A percentile compares a stretch with the other conserved stretches of the same genome.
Evolutionary conservation across 1,284 basidiomycete species (phyloP).

Genomic region (Sutorius eximius): DNA sequence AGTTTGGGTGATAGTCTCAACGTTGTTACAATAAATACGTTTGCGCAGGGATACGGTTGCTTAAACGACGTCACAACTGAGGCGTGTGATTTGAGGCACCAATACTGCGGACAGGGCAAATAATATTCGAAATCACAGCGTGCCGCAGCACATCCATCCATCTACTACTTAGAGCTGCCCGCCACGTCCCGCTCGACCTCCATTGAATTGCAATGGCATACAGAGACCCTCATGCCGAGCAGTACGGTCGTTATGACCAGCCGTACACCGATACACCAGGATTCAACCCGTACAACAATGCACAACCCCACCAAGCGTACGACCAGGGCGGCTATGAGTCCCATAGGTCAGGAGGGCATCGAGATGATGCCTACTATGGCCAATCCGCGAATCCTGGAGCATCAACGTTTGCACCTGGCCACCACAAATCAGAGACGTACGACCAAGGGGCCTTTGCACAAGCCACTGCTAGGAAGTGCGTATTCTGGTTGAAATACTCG

Average conservation of each 20-base stretch:
- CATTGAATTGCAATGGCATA: conserved; percentile 38
- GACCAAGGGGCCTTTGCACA: conserved; percentile 42
- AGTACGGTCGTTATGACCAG: conserved; percentile 39
- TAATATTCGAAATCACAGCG: neutral
- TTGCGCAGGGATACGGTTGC: neutral
- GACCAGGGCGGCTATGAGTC: conserved; percentile 46
- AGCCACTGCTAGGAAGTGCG: conserved; percentile 33
- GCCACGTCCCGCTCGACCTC: neutral
- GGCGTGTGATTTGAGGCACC: too few relatives aligned
- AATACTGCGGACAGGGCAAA: conserved; percentile 1
- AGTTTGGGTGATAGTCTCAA: conserved; percentile 29
- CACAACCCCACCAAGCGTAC: conserved; percentile 50
- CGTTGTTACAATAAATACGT: conserved; percentile 2
- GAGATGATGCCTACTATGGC: conserved; percentile 41
- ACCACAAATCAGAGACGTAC: conserved; percentile 33
- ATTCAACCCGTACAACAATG: conserved; percentile 51
- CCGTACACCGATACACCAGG: conserved; percentile 40
- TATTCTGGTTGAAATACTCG: conserved; percentile 7
- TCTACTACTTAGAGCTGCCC: neutral
- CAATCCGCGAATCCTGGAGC: conserved; percentile 23
- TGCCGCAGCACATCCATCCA: conserved; percentile 22
- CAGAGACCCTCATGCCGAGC: conserved; percentile 51
- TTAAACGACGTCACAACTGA: too few relatives aligned
- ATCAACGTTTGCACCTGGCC: conserved; percentile 21
- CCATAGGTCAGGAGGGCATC: conserved; percentile 41